These are phyloP conservation scores for Dillenia turbinata DNA, from an alignment of 164 flowering plant species.

Conservation along the genomic window DNA sequence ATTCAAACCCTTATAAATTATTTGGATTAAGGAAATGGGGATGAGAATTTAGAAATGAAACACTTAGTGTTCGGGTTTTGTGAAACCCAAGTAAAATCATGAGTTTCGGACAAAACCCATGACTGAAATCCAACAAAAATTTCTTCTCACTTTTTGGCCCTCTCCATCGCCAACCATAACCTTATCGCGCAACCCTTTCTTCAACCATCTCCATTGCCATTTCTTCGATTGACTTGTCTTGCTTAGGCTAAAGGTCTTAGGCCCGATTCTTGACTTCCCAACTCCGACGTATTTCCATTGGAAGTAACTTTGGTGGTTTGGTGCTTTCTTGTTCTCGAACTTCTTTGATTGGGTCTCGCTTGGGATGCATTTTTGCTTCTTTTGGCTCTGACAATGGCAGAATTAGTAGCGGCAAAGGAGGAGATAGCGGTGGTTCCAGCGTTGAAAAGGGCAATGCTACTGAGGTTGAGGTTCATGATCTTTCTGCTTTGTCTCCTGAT, in stretches of 20 bases:
- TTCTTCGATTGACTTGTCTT: slow-evolving; percentile 3
- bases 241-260: slow-evolving; percentile 6
- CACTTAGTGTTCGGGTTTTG: too few species aligned
- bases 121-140: neutral
- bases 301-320: too few species aligned
- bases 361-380: slow-evolving; percentile 27
- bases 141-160: slow-evolving; percentile 19
- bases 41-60: too few species aligned
- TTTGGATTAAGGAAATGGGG: too few species aligned
- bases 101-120: too few species aligned
- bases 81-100: too few species aligned
- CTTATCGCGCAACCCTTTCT: slow-evolving; percentile 6
- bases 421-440: slow-evolving; percentile 39
- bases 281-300: too few species aligned
- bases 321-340: too few species aligned
- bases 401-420: slow-evolving; percentile 33
- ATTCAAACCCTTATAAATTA: too few species aligned
- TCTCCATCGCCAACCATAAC: slow-evolving; percentile 29
- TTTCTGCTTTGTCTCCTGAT: slow-evolving; percentile 35
- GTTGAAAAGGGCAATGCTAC: slow-evolving; percentile 40
- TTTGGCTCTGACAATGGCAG: slow-evolving; percentile 47
- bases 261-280: slow-evolving; percentile 6
- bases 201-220: slow-evolving; percentile 17
- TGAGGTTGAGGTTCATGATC: slow-evolving; percentile 38
- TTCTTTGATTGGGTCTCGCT: slow-evolving; percentile 12